Percentiles rank a stretch among this genome's conserved stretches.
Evolutionary conservation across 345 rosid genomes (phyloP).

Genomic region (Nasturtium officinale): DNA sequence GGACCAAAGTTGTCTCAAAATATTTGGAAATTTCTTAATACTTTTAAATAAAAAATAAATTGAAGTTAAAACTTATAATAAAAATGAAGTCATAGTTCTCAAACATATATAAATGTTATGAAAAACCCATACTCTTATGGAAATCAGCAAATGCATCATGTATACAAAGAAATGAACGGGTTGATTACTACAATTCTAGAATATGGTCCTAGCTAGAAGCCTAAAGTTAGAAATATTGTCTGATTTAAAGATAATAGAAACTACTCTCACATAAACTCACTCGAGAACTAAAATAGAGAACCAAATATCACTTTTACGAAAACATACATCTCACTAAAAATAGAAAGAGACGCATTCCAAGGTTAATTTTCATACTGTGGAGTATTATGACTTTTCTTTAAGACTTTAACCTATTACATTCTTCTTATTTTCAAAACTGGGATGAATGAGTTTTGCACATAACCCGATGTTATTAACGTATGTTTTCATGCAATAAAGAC

Average conservation of each 20-base stretch:
- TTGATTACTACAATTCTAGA: background rate
- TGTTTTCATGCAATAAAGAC: slow-evolving; percentile 36
- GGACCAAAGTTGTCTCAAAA: background rate
- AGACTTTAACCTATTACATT: background rate
- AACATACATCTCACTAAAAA: background rate
- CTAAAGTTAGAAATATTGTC: background rate
- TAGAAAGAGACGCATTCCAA: background rate
- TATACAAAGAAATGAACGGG: background rate
- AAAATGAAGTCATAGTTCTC: background rate
- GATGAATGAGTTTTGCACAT: slow-evolving; percentile 20
- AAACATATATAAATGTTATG: background rate
- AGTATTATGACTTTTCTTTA: background rate
- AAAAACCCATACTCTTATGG: background rate
- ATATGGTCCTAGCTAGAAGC: slow-evolving; percentile 11
- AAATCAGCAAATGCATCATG: background rate
- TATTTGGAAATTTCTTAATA: background rate
- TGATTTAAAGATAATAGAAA: background rate
- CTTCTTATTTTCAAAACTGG: slow-evolving; percentile 1
- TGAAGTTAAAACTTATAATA: background rate
- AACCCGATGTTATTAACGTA: slow-evolving; percentile 27
- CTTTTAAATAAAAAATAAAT: background rate
- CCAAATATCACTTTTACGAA: slow-evolving; percentile 8
- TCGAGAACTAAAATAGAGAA: background rate
- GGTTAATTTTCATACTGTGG: background rate
- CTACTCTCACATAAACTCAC: slow-evolving; percentile 6